Percentiles rank a stretch among this genome's conserved stretches.
These are phyloP conservation scores for Trametes versicolor DNA, from an alignment of 1,284 basidiomycete species.

Conservation along the genomic window DNA sequence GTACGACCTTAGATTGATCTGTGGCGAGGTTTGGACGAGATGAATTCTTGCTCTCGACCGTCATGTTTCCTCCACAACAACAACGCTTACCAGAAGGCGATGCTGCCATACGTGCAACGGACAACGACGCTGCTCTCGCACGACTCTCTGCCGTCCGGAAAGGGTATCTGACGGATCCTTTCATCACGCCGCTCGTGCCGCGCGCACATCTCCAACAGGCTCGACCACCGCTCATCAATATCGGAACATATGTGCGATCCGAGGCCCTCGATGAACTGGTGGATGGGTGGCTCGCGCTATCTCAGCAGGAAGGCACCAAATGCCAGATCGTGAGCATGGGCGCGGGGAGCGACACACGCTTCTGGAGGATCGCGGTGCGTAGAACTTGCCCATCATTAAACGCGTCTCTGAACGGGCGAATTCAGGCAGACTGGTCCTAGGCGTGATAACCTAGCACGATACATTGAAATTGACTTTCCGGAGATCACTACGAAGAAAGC, in stretches of 20 bases:
- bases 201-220: slow-evolving; percentile 69
- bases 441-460: slow-evolving; percentile 61
- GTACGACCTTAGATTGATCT: background rate
- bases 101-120: slow-evolving; percentile 74
- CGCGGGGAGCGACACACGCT: slow-evolving; percentile 93
- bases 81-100: slow-evolving; percentile 51
- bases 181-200: slow-evolving; percentile 69
- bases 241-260: slow-evolving; percentile 92
- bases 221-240: slow-evolving; percentile 91
- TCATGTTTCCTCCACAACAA: slow-evolving; percentile 31
- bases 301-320: slow-evolving; percentile 49
- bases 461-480: slow-evolving; percentile 92
- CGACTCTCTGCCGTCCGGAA: slow-evolving; percentile 84
- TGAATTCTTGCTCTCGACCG: slow-evolving; percentile 3
- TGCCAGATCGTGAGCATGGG: slow-evolving; percentile 92
- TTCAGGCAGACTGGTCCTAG: slow-evolving; percentile 59
- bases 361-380: slow-evolving; percentile 89
- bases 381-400: background rate
- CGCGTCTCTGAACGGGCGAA: slow-evolving; percentile 11
- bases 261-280: slow-evolving; percentile 85
- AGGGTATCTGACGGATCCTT: slow-evolving; percentile 82
- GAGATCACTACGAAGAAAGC: slow-evolving; percentile 88
- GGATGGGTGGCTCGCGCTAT: slow-evolving; percentile 69
- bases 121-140: slow-evolving; percentile 79
- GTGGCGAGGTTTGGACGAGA: too few relatives aligned